These are phyloP conservation scores for Orbilia blumenaviensis DNA, from an alignment of 2,329 filamentous ascomycete species.

Conservation along the genomic window DNA sequence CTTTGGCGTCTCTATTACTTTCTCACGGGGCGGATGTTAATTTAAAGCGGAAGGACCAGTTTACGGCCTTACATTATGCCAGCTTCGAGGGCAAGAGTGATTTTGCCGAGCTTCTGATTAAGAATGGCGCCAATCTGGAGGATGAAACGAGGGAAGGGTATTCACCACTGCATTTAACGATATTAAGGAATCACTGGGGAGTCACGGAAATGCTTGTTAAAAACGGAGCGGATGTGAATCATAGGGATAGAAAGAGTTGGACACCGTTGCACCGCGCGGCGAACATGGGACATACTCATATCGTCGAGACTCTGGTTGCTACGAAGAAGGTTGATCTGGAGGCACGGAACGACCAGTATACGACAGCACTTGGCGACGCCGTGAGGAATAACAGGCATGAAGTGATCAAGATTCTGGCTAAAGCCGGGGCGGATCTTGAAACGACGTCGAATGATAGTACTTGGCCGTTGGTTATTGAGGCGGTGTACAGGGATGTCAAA, in stretches of 20 bases:
- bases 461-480: slow-evolving; percentile 25
- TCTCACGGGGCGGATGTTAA: slow-evolving; percentile 38
- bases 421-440: slow-evolving; percentile 27
- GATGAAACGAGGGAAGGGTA: slow-evolving; percentile 39
- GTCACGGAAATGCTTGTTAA: slow-evolving; percentile 30
- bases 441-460: slow-evolving; percentile 3
- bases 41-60: slow-evolving; percentile 29
- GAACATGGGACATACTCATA: slow-evolving; percentile 11
- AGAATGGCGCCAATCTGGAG: slow-evolving; percentile 40
- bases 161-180: slow-evolving; percentile 23
- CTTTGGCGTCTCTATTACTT: slow-evolving; percentile 26
- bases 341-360: slow-evolving; percentile 16
- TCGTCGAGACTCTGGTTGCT: slow-evolving; percentile 43
- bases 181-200: slow-evolving; percentile 23
- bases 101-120: slow-evolving; percentile 42
- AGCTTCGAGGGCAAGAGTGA: slow-evolving; percentile 22
- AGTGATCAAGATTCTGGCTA: slow-evolving; percentile 15
- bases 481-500: slow-evolving; percentile 15
- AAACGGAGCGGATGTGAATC: slow-evolving; percentile 36
- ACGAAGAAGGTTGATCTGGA: slow-evolving; percentile 32
- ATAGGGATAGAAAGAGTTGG: slow-evolving; percentile 35
- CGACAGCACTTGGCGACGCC: slow-evolving; percentile 28
- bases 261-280: slow-evolving; percentile 39
- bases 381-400: slow-evolving; percentile 35
- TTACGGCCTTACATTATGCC: slow-evolving; percentile 37